A percentile compares a stretch with the other conserved stretches of the same genome.
These are phyloP conservation scores for Helianthus annuus DNA, from an alignment of 129 eudicot species.

Conservation along the genomic window DNA sequence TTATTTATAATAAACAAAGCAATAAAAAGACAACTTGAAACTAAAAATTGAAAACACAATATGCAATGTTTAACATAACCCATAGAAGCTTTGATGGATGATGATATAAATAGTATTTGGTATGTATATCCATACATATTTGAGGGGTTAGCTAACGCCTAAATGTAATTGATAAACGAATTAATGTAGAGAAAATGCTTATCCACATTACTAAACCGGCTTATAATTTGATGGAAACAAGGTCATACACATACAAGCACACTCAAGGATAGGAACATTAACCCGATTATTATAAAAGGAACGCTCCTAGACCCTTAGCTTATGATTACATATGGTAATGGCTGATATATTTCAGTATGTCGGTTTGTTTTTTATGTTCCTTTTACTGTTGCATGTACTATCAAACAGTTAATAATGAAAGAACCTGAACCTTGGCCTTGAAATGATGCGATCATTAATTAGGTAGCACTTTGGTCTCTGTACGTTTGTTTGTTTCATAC, in stretches of 20 bases:
- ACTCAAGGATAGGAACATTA: too few relatives aligned
- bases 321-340: not conserved
- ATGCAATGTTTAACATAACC: not conserved
- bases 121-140: not conserved
- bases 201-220: too few relatives aligned
- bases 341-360: not conserved
- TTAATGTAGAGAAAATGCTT: too few relatives aligned
- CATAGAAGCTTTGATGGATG: not conserved
- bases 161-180: too few relatives aligned
- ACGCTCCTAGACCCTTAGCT: too few relatives aligned
- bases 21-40: too few relatives aligned
- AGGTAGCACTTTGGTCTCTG: not conserved
- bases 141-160: not conserved
- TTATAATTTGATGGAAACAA: too few relatives aligned
- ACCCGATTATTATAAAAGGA: too few relatives aligned
- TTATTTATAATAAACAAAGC: too few relatives aligned
- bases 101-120: not conserved
- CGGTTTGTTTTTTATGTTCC: slow-evolving; percentile 14
- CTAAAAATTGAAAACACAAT: not conserved
- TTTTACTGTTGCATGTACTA: slow-evolving; percentile 24
- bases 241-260: too few relatives aligned
- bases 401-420: slow-evolving; percentile 5
- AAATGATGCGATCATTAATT: slow-evolving; percentile 24
- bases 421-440: slow-evolving; percentile 27
- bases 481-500: slow-evolving; percentile 5